Base-by-base conservation (phyloP, 148 eudicot genomes). In the Persicaria maculosa region DNA sequence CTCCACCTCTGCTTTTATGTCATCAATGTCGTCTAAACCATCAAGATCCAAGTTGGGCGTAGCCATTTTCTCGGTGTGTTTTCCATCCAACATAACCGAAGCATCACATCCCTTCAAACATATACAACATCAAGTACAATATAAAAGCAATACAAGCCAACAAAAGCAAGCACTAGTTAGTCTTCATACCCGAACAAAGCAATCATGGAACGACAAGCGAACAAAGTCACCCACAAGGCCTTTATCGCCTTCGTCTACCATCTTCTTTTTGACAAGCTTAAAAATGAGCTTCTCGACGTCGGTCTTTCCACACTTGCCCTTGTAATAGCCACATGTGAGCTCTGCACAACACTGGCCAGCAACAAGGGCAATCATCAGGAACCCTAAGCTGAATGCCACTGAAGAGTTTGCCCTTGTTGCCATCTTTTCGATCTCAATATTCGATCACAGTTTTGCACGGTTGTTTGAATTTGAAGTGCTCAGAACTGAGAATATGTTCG, bases 201-300 rank as follows among this genome's bases (percentile, higher is more conserved):
- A 57, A 57, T 57, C 62, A 9, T 57, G 62, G 31, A 17, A 57
- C 8, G 62, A 57, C 62, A 57, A 17, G 9, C 25, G 62, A 17
- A 57, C 62, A n/a, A 54, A 54, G 59, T 54, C 59, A 17, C 59
- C 59, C 7, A 57, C 62, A 57, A 57, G 62, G 11, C 62, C 62
- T 8, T 57, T 57, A 19, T 57, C 9, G 31, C 62, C 62, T 57
- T 57, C 62, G 31, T 6, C 62, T 6, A 17, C 25, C 62, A 57
- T 57, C 62, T 57, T 57, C 62, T 57, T 57, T 9, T 57, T 57
- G 9, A 57, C 62, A 7, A 57, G 9, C 31, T 57, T 17, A 17
- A 57, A 57, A 4, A 57, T 57, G 62, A 57, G 62, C 9, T 57
- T 57, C 62, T 57, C 62, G 3, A 57, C 36, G 36, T 19, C 62